Evolutionary conservation across 805 yeast species (phyloP), one percentile per base, ranked within the genome.

Genomic region (Saccharomycopsis schoenii): DNA sequence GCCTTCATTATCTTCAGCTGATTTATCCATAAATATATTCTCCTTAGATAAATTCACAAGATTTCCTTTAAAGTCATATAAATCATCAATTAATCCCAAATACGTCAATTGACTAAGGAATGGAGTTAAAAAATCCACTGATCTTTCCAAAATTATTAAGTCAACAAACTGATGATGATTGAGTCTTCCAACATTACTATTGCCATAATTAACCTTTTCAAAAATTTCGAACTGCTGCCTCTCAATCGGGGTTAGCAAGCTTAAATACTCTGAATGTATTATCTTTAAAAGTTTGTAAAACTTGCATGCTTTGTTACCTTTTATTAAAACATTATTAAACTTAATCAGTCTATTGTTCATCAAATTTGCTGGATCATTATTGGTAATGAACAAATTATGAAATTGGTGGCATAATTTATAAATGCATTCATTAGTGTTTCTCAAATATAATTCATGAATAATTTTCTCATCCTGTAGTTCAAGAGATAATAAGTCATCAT

Each of bases 61-160:
- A 62, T 78, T 79, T 12, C 77, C 69, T 14, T 78, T 75, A 5
- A 85, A 73, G 4, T 80, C 83, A 65, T 83, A 77, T 12, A 83
- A 70, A 66, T 92, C 97, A 69, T 88, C 92, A 21, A 91, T 75
- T 15, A 94, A 75, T 0, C 98, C 99, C 17, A 81, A 76, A 70
- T 92, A 93, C 1, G 90, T 88, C 66, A 92, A 73, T 67, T 92
- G 97, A 29, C 84, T 82, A 60, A 90, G 73, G 11, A 89, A 67
- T 1, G 90, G 85, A 1, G 96, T 83, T 4, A 88, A 71, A 52
- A 82, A 78, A 72, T 93, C 99, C 36, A 85, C 70, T 59, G 85
- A 82, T 56, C 99, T 76, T 68, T 93, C 98, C 21, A 93, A 68
- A 1, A 92, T 85, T 5, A 93, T 77, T 36, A 92, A 72, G 68